Evolutionary conservation across 352 stramenopile genomes (phyloP).

Genomic region (Phytopythium ostracodes): DNA sequence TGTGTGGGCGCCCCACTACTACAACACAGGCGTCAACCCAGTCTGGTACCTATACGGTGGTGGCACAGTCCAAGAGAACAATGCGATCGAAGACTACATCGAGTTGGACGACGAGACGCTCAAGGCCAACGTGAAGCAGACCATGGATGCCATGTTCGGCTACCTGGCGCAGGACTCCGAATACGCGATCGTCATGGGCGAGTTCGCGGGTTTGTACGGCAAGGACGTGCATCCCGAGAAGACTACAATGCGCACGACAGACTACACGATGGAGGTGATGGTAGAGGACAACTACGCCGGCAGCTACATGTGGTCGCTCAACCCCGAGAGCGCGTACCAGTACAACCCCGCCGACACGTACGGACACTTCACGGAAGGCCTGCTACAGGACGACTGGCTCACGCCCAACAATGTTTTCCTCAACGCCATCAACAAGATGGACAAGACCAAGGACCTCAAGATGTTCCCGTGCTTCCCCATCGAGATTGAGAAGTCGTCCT

Average conservation of each 20-base stretch:
- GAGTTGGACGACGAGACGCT: conserved; percentile 55
- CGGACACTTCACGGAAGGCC: conserved; percentile 55
- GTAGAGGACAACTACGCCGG: conserved; percentile 46
- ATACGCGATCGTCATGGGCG: conserved; percentile 54
- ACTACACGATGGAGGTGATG: conserved; percentile 67
- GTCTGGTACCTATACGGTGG: conserved; percentile 60
- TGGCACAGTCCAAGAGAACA: conserved; percentile 26
- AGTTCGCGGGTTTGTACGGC: conserved; percentile 63
- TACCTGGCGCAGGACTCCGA: conserved; percentile 46
- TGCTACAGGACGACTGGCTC: conserved; percentile 68
- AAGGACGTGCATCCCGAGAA: conserved; percentile 45
- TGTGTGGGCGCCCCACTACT: conserved; percentile 74
- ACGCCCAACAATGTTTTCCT: conserved; percentile 63
- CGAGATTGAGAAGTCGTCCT: conserved; percentile 21
- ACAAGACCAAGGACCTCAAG: conserved; percentile 49
- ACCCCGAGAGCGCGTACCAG: conserved; percentile 72
- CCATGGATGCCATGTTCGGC: conserved; percentile 70
- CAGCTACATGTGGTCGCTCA: conserved; percentile 81
- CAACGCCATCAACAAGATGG: conserved; percentile 44
- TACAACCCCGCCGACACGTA: conserved; percentile 65
- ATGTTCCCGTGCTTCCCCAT: conserved; percentile 63
- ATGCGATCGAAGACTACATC: conserved; percentile 26
- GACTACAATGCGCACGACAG: conserved; percentile 60
- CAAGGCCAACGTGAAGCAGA: conserved; percentile 51
- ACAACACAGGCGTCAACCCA: conserved; percentile 64